Percentiles rank a stretch among this genome's conserved stretches.
Evolutionary conservation across 192 early-diverging fungal species (phyloP).

Genomic region (Rhizophagus sp.): DNA sequence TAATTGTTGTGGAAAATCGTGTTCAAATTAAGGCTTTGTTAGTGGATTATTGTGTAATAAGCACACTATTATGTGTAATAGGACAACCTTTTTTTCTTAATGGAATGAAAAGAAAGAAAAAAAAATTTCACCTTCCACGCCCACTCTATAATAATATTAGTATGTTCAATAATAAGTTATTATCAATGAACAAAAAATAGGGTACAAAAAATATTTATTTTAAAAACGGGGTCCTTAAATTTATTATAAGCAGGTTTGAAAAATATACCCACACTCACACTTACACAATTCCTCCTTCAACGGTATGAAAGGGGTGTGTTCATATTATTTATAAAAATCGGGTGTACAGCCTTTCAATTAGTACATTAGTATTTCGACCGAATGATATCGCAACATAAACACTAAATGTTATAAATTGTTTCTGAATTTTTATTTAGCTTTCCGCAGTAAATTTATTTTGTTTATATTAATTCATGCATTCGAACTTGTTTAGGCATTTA

Average conservation of each 20-base stretch:
- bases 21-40: constrained; percentile 18
- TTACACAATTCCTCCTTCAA: background rate
- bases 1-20: constrained; percentile 17
- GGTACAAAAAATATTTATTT: background rate
- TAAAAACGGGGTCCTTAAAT: background rate
- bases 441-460: too few relatives aligned
- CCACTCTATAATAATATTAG: constrained; percentile 1
- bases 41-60: constrained; percentile 16
- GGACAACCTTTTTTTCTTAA: background rate
- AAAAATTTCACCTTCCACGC: background rate
- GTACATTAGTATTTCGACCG: too few relatives aligned
- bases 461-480: too few relatives aligned
- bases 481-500: too few relatives aligned
- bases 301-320: background rate
- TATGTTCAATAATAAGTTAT: background rate
- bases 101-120: constrained; percentile 1
- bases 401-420: too few relatives aligned
- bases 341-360: too few relatives aligned
- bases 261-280: background rate
- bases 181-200: background rate
- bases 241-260: background rate
- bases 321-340: too few relatives aligned
- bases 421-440: too few relatives aligned
- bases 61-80: constrained; percentile 5
- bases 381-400: too few relatives aligned